phyloP scores from a whole-genome alignment of 805 yeast species.

The Teunomyces kruisii region DNA sequence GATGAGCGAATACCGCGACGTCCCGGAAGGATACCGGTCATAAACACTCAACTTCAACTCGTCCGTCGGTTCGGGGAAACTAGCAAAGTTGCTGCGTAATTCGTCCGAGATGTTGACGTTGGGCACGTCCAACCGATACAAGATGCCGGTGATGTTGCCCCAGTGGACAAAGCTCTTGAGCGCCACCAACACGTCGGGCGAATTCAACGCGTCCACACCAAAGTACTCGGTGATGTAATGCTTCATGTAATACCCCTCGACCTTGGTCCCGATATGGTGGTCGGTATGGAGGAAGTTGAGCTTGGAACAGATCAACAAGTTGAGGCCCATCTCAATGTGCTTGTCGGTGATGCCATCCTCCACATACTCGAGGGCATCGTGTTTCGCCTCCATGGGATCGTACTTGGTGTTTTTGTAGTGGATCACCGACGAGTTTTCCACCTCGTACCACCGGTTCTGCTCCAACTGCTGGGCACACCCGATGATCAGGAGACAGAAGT shows the following conservation, averaged over 20 bases:
- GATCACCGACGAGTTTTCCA: conserved; percentile 42
- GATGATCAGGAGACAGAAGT: conserved; percentile 47
- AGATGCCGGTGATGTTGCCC: conserved; percentile 51
- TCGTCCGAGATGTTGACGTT: conserved; percentile 32
- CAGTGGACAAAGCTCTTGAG: conserved; percentile 54
- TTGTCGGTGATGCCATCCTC: conserved; percentile 23
- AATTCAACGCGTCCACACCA: conserved; percentile 39
- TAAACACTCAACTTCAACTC: conserved; percentile 41
- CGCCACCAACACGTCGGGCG: conserved; percentile 45
- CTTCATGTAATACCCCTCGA: conserved; percentile 47
- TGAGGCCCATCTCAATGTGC: conserved; percentile 44
- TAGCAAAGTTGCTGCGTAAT: conserved; percentile 27
- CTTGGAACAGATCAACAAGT: conserved; percentile 45
- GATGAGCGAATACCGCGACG: conserved; percentile 45
- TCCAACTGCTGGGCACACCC: conserved; percentile 53
- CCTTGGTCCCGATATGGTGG: conserved; percentile 51
- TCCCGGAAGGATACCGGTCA: conserved; percentile 53
- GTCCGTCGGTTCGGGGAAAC: conserved; percentile 42
- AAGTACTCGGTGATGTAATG: conserved; percentile 37
- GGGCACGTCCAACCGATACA: conserved; percentile 42
- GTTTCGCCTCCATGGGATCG: conserved; percentile 27
- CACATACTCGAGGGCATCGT: conserved; percentile 34
- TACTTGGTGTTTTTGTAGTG: conserved; percentile 32
- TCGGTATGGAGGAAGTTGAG: conserved; percentile 56
- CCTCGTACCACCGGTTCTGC: conserved; percentile 49